These are phyloP conservation scores for Salvia rosmarinus DNA, from an alignment of 257 asterid species.

Conservation along the genomic window DNA sequence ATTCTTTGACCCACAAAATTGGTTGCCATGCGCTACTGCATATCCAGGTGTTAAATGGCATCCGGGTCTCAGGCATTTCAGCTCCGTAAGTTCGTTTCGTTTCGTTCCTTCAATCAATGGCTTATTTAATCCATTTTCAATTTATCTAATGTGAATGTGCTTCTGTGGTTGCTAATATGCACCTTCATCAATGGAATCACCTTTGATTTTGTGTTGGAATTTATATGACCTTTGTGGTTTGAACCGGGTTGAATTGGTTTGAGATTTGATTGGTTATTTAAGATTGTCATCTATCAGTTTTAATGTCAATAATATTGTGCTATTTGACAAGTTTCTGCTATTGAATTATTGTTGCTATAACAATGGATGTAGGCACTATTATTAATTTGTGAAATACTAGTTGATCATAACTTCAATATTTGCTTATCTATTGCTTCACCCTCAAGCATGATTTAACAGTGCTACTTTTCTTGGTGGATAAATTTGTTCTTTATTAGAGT, in stretches of 20 bases:
- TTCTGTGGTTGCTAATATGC: constrained; percentile 13
- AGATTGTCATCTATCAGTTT: not conserved
- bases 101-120: not conserved
- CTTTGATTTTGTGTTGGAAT: not conserved
- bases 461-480: constrained; percentile 12
- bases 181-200: not conserved
- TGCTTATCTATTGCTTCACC: not conserved
- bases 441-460: not conserved
- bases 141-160: not conserved
- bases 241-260: not conserved
- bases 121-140: not conserved
- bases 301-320: not conserved
- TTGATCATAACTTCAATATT: not conserved
- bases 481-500: constrained; percentile 1
- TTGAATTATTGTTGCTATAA: not conserved
- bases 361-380: not conserved
- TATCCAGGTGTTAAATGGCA: constrained; percentile 51
- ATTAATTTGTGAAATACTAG: not conserved
- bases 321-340: not conserved
- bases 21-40: constrained; percentile 53
- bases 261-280: constrained; percentile 5
- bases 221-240: not conserved
- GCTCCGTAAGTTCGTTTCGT: constrained; percentile 47
- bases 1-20: not conserved
- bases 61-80: constrained; percentile 41